Base-by-base conservation (phyloP, 768 basidiomycete species). In the Udeniomyces megalosporus region DNA sequence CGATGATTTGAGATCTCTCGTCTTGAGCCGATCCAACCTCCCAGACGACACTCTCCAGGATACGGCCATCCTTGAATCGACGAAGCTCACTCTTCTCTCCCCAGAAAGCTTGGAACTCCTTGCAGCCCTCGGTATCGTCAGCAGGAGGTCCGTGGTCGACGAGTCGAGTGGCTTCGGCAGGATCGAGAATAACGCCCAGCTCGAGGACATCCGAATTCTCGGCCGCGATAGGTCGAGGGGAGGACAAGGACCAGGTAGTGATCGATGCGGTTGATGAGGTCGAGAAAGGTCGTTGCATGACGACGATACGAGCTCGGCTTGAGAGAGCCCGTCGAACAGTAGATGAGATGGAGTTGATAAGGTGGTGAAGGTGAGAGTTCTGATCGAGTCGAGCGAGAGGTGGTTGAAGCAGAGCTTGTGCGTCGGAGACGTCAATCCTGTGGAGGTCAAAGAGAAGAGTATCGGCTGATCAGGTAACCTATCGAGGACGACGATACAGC, bases 21-120 rank as follows among this genome's bases (percentile, higher is more conserved):
- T 90, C 88, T 56, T 93, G 89, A 2, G 81, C 84, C 64, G 71
- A 64, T 12, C 81, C 79, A 8, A 88, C 81, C 22, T 95, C 85
- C 95, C 95, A 99, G 2, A 97, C 91, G n/a, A 96, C 89, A 67
- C 86, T 88, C 73, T 96, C 90, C 5, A 80, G 70, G 65, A 97
- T 96, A 20, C 84, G 80, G 1, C 93, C 93, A 68, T 99, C 92
- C 73, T 96, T 92, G 78, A 99, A 99, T 44, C 92, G 81, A 6
- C 95, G 80, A 20, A 96, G 76, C 70, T 97, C 93, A 0, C 91
- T 84, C 72, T 90, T 93, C 44, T 80, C 76, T 0, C 92, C 93
- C 95, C 95, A 99, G 67, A 97, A 76, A 5, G 81, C 79, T 26
- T 84, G 81, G 78, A 95, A 99, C 3, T 76, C 77, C 49, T 79